A percentile compares a stretch with the other conserved stretches of the same genome.
Evolutionary conservation across 495 filamentous ascomycete genomes (phyloP).

Genomic region (Lasiosphaeris hirsuta): DNA sequence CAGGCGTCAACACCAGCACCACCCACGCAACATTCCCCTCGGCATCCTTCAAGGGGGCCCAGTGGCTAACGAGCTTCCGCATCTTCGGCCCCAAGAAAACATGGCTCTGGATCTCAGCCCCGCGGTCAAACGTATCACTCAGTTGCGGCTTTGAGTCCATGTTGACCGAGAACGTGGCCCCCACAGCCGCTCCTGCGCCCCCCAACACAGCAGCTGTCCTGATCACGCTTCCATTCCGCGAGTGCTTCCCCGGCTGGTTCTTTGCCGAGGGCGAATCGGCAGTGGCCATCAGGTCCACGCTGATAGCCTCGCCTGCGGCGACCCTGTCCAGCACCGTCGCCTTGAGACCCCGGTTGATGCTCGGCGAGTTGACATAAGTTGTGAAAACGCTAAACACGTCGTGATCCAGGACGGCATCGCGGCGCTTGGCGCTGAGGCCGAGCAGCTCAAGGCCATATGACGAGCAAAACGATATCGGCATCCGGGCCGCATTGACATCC

Average conservation of each 20-base stretch:
- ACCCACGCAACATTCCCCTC: slow-evolving; percentile 44
- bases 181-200: slow-evolving; percentile 20
- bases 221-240: slow-evolving; percentile 14
- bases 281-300: slow-evolving; percentile 34
- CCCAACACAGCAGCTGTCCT: background rate
- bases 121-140: slow-evolving; percentile 29
- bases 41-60: slow-evolving; percentile 54
- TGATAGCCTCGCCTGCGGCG: slow-evolving; percentile 39
- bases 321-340: slow-evolving; percentile 36
- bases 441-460: slow-evolving; percentile 39
- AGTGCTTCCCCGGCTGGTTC: slow-evolving; percentile 1
- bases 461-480: slow-evolving; percentile 29
- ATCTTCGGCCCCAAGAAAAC: slow-evolving; percentile 23
- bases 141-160: slow-evolving; percentile 13
- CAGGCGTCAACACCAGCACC: slow-evolving; percentile 41
- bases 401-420: slow-evolving; percentile 36
- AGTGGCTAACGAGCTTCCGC: slow-evolving; percentile 49
- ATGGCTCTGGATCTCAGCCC: slow-evolving; percentile 22
- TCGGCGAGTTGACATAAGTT: slow-evolving; percentile 34
- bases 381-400: slow-evolving; percentile 51
- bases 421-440: slow-evolving; percentile 34
- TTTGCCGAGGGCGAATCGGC: background rate
- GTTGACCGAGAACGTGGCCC: slow-evolving; percentile 11
- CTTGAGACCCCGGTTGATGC: slow-evolving; percentile 33
- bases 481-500: background rate